Conservation (phyloP, 1,284 basidiomycete genomes). For the Ganoderma resinaceum region DNA sequence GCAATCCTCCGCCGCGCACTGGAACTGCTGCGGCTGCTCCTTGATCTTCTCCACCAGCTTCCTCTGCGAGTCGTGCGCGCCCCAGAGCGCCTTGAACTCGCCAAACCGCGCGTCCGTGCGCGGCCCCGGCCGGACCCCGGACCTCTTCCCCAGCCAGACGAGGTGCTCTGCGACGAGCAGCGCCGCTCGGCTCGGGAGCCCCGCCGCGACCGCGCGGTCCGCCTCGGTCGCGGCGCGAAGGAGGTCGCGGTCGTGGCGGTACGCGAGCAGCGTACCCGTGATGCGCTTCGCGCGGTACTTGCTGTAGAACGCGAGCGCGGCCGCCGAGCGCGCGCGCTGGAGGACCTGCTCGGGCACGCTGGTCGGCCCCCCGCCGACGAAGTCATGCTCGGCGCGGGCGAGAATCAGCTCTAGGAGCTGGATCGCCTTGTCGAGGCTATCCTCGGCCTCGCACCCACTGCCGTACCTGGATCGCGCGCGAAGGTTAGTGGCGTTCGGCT, state of each 20-base stretch:
- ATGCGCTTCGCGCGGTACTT: not conserved
- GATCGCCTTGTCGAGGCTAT: not conserved
- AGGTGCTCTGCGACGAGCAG: not conserved
- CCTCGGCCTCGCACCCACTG: not conserved
- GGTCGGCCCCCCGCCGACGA: not conserved
- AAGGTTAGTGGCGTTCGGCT: not conserved
- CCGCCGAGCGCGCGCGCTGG: not conserved
- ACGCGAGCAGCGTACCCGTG: not conserved
- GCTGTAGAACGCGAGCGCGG: not conserved
- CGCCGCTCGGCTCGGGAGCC: not conserved
- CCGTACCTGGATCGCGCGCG: not conserved
- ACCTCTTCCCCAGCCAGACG: not conserved
- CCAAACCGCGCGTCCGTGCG: not conserved
- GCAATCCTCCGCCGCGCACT: slow-evolving; percentile 12
- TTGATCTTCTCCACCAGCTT: not conserved
- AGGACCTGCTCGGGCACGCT: not conserved
- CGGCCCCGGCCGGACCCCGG: not conserved
- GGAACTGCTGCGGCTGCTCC: not conserved
- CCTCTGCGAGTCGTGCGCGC: not conserved
- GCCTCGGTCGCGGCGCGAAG: not conserved
- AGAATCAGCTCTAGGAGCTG: not conserved
- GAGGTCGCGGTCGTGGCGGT: not conserved
- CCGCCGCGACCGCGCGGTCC: not conserved
- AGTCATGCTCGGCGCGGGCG: not conserved
- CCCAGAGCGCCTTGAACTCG: not conserved